These are phyloP conservation scores for Rhodamnia rubescens DNA, from an alignment of 345 rosid genomes.

Conservation along the genomic window DNA sequence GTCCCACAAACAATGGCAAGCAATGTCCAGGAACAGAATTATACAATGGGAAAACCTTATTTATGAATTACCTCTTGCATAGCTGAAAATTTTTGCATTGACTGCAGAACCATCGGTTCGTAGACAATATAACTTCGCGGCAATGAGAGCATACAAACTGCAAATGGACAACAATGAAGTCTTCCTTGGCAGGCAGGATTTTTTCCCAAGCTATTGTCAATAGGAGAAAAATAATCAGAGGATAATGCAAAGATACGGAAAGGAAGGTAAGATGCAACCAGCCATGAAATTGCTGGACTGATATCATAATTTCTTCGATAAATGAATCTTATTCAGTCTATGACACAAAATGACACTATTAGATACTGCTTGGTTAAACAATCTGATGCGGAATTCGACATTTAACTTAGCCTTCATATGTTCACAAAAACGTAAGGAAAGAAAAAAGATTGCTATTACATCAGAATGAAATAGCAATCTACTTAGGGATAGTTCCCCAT, in stretches of 20 bases:
- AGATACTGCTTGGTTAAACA: not conserved
- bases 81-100: constrained; percentile 52
- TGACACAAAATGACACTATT: not conserved
- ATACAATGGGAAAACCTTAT: not conserved
- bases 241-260: not conserved
- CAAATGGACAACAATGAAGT: constrained; percentile 43
- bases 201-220: constrained; percentile 33
- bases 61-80: constrained; percentile 41
- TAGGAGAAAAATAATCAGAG: not conserved
- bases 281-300: not conserved
- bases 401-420: not conserved
- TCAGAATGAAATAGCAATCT: not conserved
- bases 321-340: not conserved
- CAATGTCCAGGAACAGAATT: not conserved
- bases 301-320: not conserved
- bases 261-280: not conserved
- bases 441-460: not conserved
- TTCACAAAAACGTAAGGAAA: not conserved
- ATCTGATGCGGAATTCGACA: not conserved
- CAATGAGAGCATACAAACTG: constrained; percentile 46
- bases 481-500: not conserved
- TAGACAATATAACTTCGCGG: constrained; percentile 28
- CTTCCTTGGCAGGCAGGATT: constrained; percentile 38
- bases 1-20: not conserved
- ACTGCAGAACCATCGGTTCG: constrained; percentile 47